Base-by-base conservation (phyloP, 768 basidiomycete species). In the Podaxis mareebaensis region DNA sequence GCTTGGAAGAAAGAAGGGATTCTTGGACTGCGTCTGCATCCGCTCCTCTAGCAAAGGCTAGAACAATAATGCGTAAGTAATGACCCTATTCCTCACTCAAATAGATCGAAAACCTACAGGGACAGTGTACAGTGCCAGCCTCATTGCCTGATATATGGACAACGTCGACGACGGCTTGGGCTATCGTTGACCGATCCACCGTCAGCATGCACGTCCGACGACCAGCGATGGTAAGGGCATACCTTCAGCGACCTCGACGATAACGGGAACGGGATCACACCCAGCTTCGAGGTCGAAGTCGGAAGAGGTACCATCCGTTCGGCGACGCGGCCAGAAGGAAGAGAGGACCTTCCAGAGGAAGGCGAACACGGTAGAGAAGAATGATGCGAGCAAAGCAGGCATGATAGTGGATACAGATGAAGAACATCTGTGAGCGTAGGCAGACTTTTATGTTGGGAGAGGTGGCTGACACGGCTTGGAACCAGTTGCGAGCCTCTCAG, bases 341-440 rank as follows among this genome's bases (percentile, higher is more conserved):
- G n/a, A 51, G 22, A 60, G 30, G 6, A 51, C 30, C 10, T 51
- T 49, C 58, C 44, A 51, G 11, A 59, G 13, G 46, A 59, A 59
- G 11, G 48, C 46, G 48, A n/a, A 59, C 2, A 59, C 24, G 24
- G 58, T 20, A 36, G 48, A 59, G 17, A 49, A 26, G 22, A 38
- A 59, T 38, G 48, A 59, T 36, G 17, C 13, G 36, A 38, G 10
- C 24, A 24, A 17, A 48, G 42, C 12, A n/a, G 11, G 22, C 46
- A 51, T 59, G 30, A 22, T 20, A 26, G 2, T 26, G 20, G 28
- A 44, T 33, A 17, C 12, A 30, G 7, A 30, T 22, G 20, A 38
- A 59, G 36, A 17, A 20, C 5, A 17, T 38, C 20, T 6, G 17
- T 15, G 12, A 13, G 17, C 40, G 15, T 2, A n/a, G 17, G 12